These are phyloP conservation scores for Lentinula detonsa DNA, from an alignment of 768 basidiomycete species.

Conservation along the genomic window DNA sequence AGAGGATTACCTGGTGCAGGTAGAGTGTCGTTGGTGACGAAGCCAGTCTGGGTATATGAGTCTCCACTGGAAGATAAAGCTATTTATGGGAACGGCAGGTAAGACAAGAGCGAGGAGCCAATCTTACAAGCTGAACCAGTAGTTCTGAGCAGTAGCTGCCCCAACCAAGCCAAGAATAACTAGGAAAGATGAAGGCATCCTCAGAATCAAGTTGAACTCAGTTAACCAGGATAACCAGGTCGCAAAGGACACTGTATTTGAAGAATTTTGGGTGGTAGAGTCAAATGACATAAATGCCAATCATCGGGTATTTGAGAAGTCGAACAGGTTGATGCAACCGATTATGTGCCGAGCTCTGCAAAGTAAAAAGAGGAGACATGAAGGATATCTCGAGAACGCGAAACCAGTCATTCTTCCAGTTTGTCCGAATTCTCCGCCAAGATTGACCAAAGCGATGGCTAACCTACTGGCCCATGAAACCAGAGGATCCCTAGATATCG, in stretches of 20 bases:
- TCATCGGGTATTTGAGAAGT: neutral
- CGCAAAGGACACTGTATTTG: neutral
- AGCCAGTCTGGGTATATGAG: slow-evolving; percentile 55
- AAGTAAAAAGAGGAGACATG: too few relatives aligned
- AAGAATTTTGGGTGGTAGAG: neutral
- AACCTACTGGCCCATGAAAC: neutral
- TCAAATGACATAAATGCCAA: neutral
- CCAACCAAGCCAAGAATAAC: neutral
- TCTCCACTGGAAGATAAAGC: slow-evolving; percentile 35
- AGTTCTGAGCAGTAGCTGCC: slow-evolving; percentile 21
- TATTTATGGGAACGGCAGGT: neutral
- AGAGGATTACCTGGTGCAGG: slow-evolving; percentile 42
- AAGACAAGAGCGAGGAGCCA: neutral
- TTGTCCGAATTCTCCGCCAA: too few relatives aligned
- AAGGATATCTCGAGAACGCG: neutral
- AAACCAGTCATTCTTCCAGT: neutral
- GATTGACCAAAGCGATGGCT: too few relatives aligned
- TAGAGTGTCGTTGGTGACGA: slow-evolving; percentile 30
- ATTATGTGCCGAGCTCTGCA: neutral
- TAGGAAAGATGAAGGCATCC: neutral
- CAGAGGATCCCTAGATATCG: neutral
- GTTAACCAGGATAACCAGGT: neutral
- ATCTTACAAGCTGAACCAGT: slow-evolving; percentile 57
- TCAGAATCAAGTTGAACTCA: neutral
- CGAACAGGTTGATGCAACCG: neutral